Evolutionary conservation across 305 asterid species (phyloP).

Genomic region (Fraxinus albicans): DNA sequence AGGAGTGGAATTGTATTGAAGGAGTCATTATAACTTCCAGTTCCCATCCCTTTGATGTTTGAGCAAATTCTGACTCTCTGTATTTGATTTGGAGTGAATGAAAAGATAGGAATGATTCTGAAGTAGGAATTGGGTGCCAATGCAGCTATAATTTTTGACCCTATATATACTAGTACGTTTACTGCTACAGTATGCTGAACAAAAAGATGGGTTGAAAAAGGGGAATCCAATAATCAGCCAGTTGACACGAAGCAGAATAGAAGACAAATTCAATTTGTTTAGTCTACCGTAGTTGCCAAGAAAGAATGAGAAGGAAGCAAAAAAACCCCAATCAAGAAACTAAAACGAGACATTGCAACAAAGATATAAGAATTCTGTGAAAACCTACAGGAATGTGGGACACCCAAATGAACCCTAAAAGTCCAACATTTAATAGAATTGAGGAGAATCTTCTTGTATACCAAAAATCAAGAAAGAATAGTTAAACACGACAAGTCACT

Average conservation of each 20-base stretch:
- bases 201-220: no score
- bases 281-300: not conserved
- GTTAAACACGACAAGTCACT: no score
- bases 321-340: not conserved
- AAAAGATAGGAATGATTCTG: not conserved
- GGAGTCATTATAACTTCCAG: not conserved
- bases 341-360: not conserved
- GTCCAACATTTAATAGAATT: not conserved
- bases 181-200: no score
- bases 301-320: not conserved
- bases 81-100: not conserved
- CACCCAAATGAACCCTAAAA: not conserved
- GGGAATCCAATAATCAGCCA: no score
- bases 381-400: not conserved
- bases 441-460: no score
- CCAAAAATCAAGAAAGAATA: no score
- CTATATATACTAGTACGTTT: no score
- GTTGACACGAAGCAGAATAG: not conserved
- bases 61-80: not conserved
- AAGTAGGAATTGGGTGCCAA: not conserved
- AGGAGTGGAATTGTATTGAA: conserved; percentile 21
- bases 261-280: not conserved
- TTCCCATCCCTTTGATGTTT: not conserved
- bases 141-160: not conserved
- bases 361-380: not conserved